A percentile compares a stretch with the other conserved stretches of the same genome.
Evolutionary conservation across 2,329 filamentous ascomycete genomes (phyloP).

Genomic region (Diplodia sapinea): DNA sequence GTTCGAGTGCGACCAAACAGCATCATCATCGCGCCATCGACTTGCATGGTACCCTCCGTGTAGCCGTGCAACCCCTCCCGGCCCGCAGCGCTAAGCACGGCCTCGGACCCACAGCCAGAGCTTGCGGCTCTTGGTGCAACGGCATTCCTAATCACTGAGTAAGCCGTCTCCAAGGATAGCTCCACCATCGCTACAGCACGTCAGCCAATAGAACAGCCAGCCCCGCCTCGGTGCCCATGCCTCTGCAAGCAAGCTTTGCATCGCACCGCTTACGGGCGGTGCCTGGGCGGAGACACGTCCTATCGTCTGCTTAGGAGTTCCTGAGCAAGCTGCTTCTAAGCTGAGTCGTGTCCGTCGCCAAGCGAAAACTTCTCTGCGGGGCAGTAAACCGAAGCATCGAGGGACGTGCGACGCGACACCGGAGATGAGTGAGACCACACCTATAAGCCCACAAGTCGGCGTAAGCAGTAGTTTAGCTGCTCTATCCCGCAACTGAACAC

Average conservation of each 20-base stretch:
- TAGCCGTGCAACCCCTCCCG: not conserved
- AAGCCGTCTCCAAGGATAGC: not conserved
- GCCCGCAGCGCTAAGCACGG: not conserved
- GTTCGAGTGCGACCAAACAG: too few relatives aligned
- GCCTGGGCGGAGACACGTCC: not conserved
- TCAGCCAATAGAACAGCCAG: not conserved
- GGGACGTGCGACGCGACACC: constrained; percentile 2
- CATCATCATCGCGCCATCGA: not conserved
- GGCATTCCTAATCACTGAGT: constrained; percentile 17
- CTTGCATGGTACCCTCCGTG: not conserved
- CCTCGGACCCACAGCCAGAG: not conserved
- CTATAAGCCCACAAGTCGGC: not conserved
- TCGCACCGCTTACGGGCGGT: not conserved
- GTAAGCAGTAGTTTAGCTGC: not conserved
- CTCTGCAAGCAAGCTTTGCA: not conserved
- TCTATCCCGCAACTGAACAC: not conserved
- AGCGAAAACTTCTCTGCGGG: constrained; percentile 10
- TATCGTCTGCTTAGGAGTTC: constrained; percentile 10
- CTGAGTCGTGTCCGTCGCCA: constrained; percentile 5
- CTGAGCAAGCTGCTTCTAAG: not conserved
- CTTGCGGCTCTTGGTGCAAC: not conserved
- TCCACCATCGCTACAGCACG: not conserved
- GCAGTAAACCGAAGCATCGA: not conserved
- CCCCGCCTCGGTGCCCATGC: not conserved
- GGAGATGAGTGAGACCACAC: not conserved